A percentile compares a stretch with the other conserved stretches of the same genome.
These are phyloP conservation scores for Geoglossum cookeanum DNA, from an alignment of 2,329 filamentous ascomycete species.

Conservation along the genomic window DNA sequence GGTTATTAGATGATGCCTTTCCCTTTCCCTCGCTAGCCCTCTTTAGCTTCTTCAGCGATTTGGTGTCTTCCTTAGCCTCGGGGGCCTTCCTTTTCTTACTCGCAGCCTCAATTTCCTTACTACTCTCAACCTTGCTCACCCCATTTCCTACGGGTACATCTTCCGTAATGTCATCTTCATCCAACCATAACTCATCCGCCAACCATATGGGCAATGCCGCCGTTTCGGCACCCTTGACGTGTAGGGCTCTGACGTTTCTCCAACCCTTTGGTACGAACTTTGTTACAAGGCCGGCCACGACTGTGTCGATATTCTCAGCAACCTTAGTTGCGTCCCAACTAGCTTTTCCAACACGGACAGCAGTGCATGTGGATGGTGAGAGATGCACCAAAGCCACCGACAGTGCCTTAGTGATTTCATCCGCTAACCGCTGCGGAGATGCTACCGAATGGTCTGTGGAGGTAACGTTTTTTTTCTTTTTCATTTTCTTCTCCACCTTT, in stretches of 20 bases:
- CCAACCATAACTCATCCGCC: slow-evolving; percentile 77
- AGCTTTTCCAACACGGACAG: slow-evolving; percentile 60
- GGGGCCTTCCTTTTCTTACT: slow-evolving; percentile 24
- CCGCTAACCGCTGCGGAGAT: slow-evolving; percentile 39
- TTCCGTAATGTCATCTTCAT: slow-evolving; percentile 51
- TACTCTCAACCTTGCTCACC: slow-evolving; percentile 17
- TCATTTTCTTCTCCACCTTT: slow-evolving; percentile 22
- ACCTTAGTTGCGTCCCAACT: slow-evolving; percentile 58
- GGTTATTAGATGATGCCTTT: slow-evolving; percentile 24
- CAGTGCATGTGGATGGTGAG: slow-evolving; percentile 57
- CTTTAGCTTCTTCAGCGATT: slow-evolving; percentile 22
- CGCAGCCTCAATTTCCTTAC: slow-evolving; percentile 21
- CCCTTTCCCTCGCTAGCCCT: slow-evolving; percentile 27
- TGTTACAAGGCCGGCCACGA: slow-evolving; percentile 48
- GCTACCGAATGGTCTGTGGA: neutral
- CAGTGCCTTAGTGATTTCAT: slow-evolving; percentile 64
- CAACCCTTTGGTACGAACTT: slow-evolving; percentile 74
- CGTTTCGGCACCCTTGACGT: slow-evolving; percentile 81
- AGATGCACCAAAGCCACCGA: slow-evolving; percentile 64
- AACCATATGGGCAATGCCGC: slow-evolving; percentile 87
- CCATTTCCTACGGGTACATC: slow-evolving; percentile 18
- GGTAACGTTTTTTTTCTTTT: slow-evolving; percentile 22
- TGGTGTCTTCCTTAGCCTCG: slow-evolving; percentile 24
- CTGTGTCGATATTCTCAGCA: slow-evolving; percentile 60
- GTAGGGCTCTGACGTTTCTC: slow-evolving; percentile 66